phyloP scores from a whole-genome alignment of 1,139 yeast genomes.

The Keqinozyma sinolaborantium region DNA sequence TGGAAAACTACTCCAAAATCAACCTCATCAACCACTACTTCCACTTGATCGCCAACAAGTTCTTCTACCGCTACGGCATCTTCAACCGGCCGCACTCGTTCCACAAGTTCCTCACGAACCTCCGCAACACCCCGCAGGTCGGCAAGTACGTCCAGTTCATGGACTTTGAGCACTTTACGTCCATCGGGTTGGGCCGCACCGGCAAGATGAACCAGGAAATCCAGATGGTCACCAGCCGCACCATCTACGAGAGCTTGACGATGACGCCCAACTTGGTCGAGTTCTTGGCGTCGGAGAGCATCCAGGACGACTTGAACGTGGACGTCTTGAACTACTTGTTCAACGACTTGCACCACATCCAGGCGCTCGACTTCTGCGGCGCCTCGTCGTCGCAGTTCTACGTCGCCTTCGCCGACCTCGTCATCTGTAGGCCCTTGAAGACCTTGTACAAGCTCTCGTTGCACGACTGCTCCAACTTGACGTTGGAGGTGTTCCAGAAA shows the following conservation, averaged over 20 bases:
- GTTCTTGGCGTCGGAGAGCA: slow-evolving; percentile 80
- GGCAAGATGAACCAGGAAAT: slow-evolving; percentile 88
- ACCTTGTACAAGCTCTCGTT: slow-evolving; percentile 60
- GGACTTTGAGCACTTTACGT: slow-evolving; percentile 86
- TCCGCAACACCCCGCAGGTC: slow-evolving; percentile 40
- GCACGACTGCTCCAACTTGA: slow-evolving; percentile 84
- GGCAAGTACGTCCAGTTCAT: slow-evolving; percentile 72
- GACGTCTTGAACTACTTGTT: slow-evolving; percentile 57
- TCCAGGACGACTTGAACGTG: slow-evolving; percentile 77
- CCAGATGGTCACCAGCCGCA: slow-evolving; percentile 79
- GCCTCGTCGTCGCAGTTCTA: slow-evolving; percentile 67
- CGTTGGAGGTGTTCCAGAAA: slow-evolving; percentile 51
- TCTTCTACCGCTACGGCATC: slow-evolving; percentile 62
- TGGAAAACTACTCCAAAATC: slow-evolving; percentile 41
- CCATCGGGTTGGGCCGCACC: slow-evolving; percentile 87
- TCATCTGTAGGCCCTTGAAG: slow-evolving; percentile 15
- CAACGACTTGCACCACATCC: slow-evolving; percentile 55
- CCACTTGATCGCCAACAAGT: slow-evolving; percentile 30
- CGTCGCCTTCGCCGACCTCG: slow-evolving; percentile 50
- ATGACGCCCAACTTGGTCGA: slow-evolving; percentile 70
- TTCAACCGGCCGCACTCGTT: slow-evolving; percentile 83
- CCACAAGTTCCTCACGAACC: slow-evolving; percentile 62
- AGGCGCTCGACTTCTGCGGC: slow-evolving; percentile 86
- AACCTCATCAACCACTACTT: slow-evolving; percentile 24
- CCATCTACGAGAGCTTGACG: slow-evolving; percentile 60